Conservation (phyloP, 345 rosid genomes). For the Rhizophora mangle region DNA sequence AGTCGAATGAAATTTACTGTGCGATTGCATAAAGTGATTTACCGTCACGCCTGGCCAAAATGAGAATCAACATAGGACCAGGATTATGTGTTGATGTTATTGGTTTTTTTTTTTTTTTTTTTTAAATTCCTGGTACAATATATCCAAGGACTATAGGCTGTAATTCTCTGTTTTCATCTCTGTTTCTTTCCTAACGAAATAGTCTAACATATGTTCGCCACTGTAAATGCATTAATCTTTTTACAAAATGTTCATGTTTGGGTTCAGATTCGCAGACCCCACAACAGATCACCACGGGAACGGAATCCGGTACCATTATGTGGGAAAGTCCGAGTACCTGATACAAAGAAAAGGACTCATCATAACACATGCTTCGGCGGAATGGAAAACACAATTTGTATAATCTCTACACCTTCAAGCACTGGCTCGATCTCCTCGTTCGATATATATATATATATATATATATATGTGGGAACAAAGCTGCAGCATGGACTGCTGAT, state of each 20-base stretch:
- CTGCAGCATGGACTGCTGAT: slow-evolving; percentile 18
- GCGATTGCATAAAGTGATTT: too few relatives aligned
- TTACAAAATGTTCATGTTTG: not conserved
- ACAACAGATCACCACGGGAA: slow-evolving; percentile 41
- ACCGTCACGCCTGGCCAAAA: too few relatives aligned
- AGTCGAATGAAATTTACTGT: too few relatives aligned
- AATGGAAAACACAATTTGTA: slow-evolving; percentile 28
- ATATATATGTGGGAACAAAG: slow-evolving; percentile 1
- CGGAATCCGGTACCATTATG: slow-evolving; percentile 32
- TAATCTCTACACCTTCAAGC: slow-evolving; percentile 43
- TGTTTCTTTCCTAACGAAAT: too few relatives aligned
- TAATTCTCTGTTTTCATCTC: not conserved
- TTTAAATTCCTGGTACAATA: too few relatives aligned
- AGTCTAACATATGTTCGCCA: too few relatives aligned
- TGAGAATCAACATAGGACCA: too few relatives aligned
- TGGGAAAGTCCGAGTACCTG: slow-evolving; percentile 46
- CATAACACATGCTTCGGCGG: slow-evolving; percentile 1
- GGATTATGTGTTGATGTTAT: too few relatives aligned
- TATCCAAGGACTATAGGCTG: not conserved
- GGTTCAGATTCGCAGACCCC: slow-evolving; percentile 48
- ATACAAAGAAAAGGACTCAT: slow-evolving; percentile 5
- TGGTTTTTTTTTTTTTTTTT: too few relatives aligned
- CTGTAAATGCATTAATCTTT: too few relatives aligned
- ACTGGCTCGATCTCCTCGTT: slow-evolving; percentile 4
- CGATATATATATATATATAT: not conserved